Conservation (phyloP, 1,284 basidiomycete genomes). For the Trichosporon sp. region DNA sequence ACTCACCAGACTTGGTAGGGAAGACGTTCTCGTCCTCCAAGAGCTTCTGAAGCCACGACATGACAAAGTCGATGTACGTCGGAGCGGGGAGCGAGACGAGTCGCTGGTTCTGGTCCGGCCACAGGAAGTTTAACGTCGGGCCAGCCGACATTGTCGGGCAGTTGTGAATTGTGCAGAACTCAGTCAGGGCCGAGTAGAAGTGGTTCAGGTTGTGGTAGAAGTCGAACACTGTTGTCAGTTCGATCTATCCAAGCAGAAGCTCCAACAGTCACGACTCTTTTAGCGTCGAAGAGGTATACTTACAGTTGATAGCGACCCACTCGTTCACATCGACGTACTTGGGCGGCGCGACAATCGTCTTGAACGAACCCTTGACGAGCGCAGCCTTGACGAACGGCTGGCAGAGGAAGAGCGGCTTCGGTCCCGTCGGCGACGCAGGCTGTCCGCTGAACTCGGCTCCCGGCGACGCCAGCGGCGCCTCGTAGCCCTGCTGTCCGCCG, state of each 20-base stretch:
- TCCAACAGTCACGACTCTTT: not conserved
- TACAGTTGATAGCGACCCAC: constrained; percentile 96
- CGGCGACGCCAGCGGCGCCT: constrained; percentile 36
- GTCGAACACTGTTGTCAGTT: constrained; percentile 65
- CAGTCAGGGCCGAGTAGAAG: constrained; percentile 92
- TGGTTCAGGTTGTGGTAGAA: constrained; percentile 96
- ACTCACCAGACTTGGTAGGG: constrained; percentile 85
- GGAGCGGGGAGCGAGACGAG: constrained; percentile 89
- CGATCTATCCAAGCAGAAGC: not conserved
- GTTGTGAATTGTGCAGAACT: constrained; percentile 83
- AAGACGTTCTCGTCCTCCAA: constrained; percentile 89
- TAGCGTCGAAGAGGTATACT: constrained; percentile 43
- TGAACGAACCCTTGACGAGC: constrained; percentile 96
- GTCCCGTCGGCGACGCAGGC: constrained; percentile 18
- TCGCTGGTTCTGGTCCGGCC: constrained; percentile 93
- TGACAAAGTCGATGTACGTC: constrained; percentile 97
- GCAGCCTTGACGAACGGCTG: constrained; percentile 95
- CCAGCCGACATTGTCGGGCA: constrained; percentile 95
- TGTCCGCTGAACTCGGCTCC: constrained; percentile 27
- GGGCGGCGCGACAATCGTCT: constrained; percentile 94
- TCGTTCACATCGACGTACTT: constrained; percentile 97
- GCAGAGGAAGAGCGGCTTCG: constrained; percentile 73
- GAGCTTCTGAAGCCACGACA: constrained; percentile 95
- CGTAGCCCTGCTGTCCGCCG: constrained; percentile 26
- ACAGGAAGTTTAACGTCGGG: constrained; percentile 87